phyloP scores from a whole-genome alignment of 2,329 filamentous ascomycete species.

The Pestalotiopsis sp. region DNA sequence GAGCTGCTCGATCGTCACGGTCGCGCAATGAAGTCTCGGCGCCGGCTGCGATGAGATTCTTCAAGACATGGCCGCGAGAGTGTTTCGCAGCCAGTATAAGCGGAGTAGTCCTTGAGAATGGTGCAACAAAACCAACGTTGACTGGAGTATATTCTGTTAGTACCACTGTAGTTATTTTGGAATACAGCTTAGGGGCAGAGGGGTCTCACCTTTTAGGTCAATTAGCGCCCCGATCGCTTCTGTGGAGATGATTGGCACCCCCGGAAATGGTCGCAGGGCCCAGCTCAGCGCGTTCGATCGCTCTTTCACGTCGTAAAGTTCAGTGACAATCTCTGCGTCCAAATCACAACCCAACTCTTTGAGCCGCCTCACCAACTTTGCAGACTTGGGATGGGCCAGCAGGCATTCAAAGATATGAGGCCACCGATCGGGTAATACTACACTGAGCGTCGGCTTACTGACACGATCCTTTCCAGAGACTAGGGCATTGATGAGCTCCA shows the following conservation, averaged over 20 bases:
- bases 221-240: conserved; percentile 18
- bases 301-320: not conserved
- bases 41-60: conserved; percentile 21
- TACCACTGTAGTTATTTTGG: not conserved
- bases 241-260: conserved; percentile 4
- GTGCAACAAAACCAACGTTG: conserved; percentile 22
- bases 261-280: not conserved
- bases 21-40: conserved; percentile 24
- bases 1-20: conserved; percentile 21
- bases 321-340: not conserved
- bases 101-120: conserved; percentile 21
- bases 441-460: not conserved
- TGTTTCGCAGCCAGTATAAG: conserved; percentile 23
- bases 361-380: conserved; percentile 5
- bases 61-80: conserved; percentile 18
- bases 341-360: conserved; percentile 4
- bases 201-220: conserved; percentile 20
- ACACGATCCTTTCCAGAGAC: not conserved
- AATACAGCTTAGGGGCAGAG: not conserved
- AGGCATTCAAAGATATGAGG: conserved; percentile 1
- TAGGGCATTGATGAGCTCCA: not conserved
- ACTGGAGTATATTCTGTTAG: conserved; percentile 11
- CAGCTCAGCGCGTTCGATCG: not conserved
- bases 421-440: not conserved
- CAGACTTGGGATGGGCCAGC: not conserved